phyloP scores from a whole-genome alignment of 2,329 filamentous ascomycete species.

The Fusarium albidum region DNA sequence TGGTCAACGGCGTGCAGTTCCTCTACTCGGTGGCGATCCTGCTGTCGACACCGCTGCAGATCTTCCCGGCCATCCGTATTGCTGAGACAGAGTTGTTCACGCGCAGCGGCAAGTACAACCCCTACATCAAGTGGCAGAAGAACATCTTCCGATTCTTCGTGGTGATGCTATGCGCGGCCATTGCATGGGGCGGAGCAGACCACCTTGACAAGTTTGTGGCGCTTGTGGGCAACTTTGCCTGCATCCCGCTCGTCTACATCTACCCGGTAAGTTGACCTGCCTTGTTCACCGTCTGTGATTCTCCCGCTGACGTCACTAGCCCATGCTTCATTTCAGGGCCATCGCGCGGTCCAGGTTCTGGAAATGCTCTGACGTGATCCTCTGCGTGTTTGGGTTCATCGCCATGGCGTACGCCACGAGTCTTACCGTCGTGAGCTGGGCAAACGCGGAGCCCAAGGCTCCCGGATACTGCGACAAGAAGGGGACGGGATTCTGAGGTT shows the following conservation, averaged over 20 bases:
- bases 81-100: constrained; percentile 95
- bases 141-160: constrained; percentile 95
- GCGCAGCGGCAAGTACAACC: constrained; percentile 95
- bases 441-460: constrained; percentile 59
- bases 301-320: constrained; percentile 61
- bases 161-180: constrained; percentile 82
- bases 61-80: constrained; percentile 97
- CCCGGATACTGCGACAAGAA: constrained; percentile 64
- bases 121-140: constrained; percentile 99
- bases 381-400: constrained; percentile 83
- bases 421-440: constrained; percentile 89
- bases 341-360: constrained; percentile 76
- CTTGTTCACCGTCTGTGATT: background rate
- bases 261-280: constrained; percentile 79
- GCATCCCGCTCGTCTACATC: constrained; percentile 95
- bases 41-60: constrained; percentile 92
- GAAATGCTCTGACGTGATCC: constrained; percentile 74
- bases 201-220: constrained; percentile 98
- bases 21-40: constrained; percentile 98
- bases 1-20: constrained; percentile 96
- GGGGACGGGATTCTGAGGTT: constrained; percentile 28
- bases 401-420: constrained; percentile 93
- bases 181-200: constrained; percentile 92
- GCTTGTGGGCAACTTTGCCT: constrained; percentile 95
- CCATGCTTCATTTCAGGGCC: constrained; percentile 85